A percentile compares a stretch with the other conserved stretches of the same genome.
phyloP scores from a whole-genome alignment of 768 basidiomycete genomes.

The Pisolithus albus region DNA sequence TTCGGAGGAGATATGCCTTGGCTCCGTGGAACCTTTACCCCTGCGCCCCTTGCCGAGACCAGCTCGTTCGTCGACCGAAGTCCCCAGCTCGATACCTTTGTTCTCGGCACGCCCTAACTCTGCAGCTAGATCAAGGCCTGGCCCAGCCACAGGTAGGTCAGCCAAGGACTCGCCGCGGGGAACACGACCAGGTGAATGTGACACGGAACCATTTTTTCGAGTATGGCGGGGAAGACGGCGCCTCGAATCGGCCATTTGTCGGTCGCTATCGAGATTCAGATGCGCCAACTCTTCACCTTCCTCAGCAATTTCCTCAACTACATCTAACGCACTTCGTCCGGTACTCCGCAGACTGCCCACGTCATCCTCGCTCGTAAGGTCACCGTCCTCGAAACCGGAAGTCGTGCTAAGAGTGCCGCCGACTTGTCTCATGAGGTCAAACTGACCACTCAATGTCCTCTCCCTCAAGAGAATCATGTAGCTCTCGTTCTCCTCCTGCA shows the following conservation, averaged over 20 bases:
- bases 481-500: constrained; percentile 95
- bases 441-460: constrained; percentile 84
- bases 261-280: constrained; percentile 26
- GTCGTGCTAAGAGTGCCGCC: constrained; percentile 38
- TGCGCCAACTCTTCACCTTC: constrained; percentile 35
- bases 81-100: constrained; percentile 66
- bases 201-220: constrained; percentile 49
- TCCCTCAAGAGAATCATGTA: constrained; percentile 93
- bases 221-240: constrained; percentile 40
- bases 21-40: constrained; percentile 27
- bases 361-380: constrained; percentile 34
- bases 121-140: constrained; percentile 83
- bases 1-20: constrained; percentile 29
- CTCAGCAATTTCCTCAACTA: constrained; percentile 46
- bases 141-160: constrained; percentile 80
- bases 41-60: constrained; percentile 42
- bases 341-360: constrained; percentile 51
- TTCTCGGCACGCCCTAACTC: constrained; percentile 90
- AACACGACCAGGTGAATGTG: constrained; percentile 37
- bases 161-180: constrained; percentile 76
- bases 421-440: constrained; percentile 67
- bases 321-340: constrained; percentile 52
- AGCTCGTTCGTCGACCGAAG: constrained; percentile 44
- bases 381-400: constrained; percentile 34
- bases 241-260: constrained; percentile 31